Conservation (phyloP, 176 grass and related monocot species). For the Neostapfia colusana region DNA sequence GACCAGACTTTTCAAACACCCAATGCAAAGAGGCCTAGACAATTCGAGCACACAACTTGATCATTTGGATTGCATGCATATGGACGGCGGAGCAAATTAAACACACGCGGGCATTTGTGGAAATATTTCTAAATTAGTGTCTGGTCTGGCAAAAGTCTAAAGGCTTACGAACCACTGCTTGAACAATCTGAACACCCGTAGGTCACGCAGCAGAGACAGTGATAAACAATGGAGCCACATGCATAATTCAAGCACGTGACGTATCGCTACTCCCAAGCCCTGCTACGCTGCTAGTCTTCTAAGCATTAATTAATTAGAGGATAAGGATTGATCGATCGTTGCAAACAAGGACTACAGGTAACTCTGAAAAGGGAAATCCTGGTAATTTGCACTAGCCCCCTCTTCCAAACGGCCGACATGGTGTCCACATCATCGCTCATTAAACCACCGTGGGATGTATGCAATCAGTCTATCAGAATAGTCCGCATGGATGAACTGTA, state of each 20-base stretch:
- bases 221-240: constrained; percentile 29
- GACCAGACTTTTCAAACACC: no score
- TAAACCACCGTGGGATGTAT: background rate
- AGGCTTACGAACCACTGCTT: constrained; percentile 2
- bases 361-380: background rate
- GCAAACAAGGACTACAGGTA: background rate
- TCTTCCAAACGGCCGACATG: constrained; percentile 11
- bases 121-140: no score
- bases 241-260: background rate
- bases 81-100: no score
- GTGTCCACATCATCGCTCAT: constrained; percentile 7
- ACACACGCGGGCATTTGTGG: no score
- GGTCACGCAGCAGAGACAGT: constrained; percentile 7
- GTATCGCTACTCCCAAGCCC: background rate
- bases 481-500: background rate
- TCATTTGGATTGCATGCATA: no score
- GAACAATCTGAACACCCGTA: background rate
- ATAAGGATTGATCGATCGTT: no score
- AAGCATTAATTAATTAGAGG: no score
- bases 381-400: background rate
- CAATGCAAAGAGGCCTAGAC: no score
- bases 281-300: background rate
- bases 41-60: no score
- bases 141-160: constrained; percentile 15
- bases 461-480: background rate